A percentile compares a stretch with the other conserved stretches of the same genome.
These are phyloP conservation scores for Sechiopsis laciniata DNA, from an alignment of 306 rosid genomes.

Conservation along the genomic window DNA sequence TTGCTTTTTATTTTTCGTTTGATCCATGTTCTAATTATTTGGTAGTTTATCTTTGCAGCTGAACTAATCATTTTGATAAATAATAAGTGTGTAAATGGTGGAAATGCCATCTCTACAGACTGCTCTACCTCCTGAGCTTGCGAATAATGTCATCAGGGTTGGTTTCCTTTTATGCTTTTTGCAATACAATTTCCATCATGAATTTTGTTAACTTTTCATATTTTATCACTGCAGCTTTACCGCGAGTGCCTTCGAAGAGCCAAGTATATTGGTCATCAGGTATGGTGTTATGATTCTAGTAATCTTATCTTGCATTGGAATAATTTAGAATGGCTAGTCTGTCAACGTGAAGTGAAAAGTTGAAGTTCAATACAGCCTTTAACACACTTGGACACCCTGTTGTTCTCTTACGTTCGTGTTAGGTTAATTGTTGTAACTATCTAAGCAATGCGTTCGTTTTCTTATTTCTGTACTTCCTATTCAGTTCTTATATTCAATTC, in stretches of 20 bases:
- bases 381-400: neutral
- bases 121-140: constrained; percentile 85
- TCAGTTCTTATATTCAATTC: neutral
- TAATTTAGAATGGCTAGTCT: neutral
- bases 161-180: constrained; percentile 14
- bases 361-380: neutral
- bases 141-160: constrained; percentile 83
- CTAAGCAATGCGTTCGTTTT: neutral
- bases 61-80: neutral
- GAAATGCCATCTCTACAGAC: constrained; percentile 91
- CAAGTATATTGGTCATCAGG: constrained; percentile 76
- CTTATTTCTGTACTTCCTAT: neutral
- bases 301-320: neutral
- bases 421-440: neutral
- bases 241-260: constrained; percentile 93
- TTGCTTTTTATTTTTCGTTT: neutral
- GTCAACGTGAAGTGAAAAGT: neutral
- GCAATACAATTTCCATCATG: neutral
- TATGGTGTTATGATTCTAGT: constrained; percentile 25
- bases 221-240: constrained; percentile 50
- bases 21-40: neutral
- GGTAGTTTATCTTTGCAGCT: neutral
- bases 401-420: neutral
- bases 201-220: neutral
- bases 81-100: neutral